A percentile compares a stretch with the other conserved stretches of the same genome.
phyloP scores from a whole-genome alignment of 441 rosid species.

The Populus hybrid region DNA sequence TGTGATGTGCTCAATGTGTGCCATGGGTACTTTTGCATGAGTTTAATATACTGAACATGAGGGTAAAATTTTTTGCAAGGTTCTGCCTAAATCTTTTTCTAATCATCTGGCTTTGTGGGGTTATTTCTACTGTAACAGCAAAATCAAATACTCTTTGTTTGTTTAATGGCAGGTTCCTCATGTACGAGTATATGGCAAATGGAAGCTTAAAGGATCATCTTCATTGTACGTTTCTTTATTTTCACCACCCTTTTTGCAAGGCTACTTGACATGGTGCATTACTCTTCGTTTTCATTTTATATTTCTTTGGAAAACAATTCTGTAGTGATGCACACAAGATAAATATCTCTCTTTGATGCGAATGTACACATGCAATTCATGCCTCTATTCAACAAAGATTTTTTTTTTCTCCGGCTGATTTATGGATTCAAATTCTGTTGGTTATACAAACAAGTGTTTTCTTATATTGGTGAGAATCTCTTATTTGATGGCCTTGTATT shows the following conservation, averaged over 20 bases:
- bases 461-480: neutral
- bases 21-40: neutral
- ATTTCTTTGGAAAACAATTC: neutral
- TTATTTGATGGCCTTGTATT: constrained; percentile 5
- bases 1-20: neutral
- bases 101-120: neutral
- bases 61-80: neutral
- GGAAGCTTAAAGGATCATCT: constrained; percentile 90
- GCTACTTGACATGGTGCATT: neutral
- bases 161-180: constrained; percentile 62
- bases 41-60: neutral
- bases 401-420: neutral
- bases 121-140: neutral
- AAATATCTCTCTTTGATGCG: neutral
- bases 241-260: constrained; percentile 5
- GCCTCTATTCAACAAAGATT: neutral
- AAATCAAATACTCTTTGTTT: neutral
- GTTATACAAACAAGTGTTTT: constrained; percentile 5
- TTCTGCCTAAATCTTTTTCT: neutral
- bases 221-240: constrained; percentile 56
- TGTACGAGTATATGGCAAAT: constrained; percentile 88
- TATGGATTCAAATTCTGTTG: neutral
- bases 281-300: neutral
- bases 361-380: neutral
- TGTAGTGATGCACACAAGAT: neutral